Percentiles rank a stretch among this genome's conserved stretches.
Conservation (phyloP, 139 green algal genomes). For the Chlorella sp. region DNA sequence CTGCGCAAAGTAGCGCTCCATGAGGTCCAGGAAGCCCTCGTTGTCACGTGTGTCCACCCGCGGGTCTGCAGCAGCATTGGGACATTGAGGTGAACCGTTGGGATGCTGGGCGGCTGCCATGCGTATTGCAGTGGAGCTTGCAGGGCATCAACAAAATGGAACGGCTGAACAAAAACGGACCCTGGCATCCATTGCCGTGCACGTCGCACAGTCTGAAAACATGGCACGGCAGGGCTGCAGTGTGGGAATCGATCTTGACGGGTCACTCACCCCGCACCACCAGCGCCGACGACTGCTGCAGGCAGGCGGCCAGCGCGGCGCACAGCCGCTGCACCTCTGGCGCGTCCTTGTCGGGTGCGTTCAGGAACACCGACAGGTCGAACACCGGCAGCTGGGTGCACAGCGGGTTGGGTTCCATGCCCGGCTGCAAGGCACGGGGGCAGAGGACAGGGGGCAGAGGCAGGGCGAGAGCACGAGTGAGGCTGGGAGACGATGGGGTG, state of each 20-base stretch:
- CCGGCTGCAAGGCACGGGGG: neutral
- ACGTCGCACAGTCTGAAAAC: neutral
- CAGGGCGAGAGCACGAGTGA: no score
- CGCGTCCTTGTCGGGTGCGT: neutral
- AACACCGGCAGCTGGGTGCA: conserved; percentile 48
- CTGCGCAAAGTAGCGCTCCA: conserved; percentile 88
- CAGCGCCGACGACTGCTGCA: conserved; percentile 60
- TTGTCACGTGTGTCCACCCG: conserved; percentile 71
- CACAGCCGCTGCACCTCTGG: conserved; percentile 47
- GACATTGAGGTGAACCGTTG: no score
- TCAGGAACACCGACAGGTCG: conserved; percentile 45
- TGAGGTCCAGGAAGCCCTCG: conserved; percentile 81
- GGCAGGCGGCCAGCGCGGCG: conserved; percentile 51
- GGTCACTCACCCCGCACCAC: conserved; percentile 66
- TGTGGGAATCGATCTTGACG: no score
- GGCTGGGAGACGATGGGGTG: no score
- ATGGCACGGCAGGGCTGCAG: no score
- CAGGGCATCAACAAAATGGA: neutral
- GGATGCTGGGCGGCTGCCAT: no score
- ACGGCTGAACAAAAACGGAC: no score
- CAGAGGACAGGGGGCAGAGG: neutral
- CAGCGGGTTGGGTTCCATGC: conserved; percentile 44
- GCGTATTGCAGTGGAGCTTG: neutral
- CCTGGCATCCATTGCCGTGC: no score
- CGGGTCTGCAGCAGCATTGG: conserved; percentile 59